Evolutionary conservation across 805 yeast genomes (phyloP), one percentile per base, ranked within the genome.

Genomic region (Lipomyces starkeyi): DNA sequence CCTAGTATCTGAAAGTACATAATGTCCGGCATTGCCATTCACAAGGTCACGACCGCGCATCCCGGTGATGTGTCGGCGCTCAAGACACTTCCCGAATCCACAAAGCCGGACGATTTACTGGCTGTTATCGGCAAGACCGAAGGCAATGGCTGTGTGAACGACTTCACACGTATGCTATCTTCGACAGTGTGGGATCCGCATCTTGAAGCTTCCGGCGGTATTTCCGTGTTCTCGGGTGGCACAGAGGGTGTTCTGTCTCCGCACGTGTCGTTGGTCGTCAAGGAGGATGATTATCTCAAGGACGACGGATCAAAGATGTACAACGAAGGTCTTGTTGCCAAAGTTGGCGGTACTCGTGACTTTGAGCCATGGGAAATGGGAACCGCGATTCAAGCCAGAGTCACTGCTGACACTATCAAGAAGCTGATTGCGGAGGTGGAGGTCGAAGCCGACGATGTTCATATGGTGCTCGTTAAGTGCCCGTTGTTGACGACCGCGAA

Each of bases 331-430:
- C 71, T 69, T 13, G 71, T 69, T 27, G 71, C 70, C 58, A 65
- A 63, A 13, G 70, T 66, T 61, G 72, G 70, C 58, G 65, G 64
- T 25, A 69, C 72, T 14, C 70, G 72, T 34, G 72, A 69, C 62
- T 69, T 69, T 47, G 70, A 63, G 66, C 72, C 72, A 20, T 67
- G 69, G 69, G 72, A 69, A 43, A 69, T 69, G 72, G 72, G 72
- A 3, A 69, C 72, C n/a, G 71, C 61, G 20, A 37, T 69, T 34
- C 72, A 69, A n/a, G 72, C 72, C 32, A 59, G 55, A 17, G 68
- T 64, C 40, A 61, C 64, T 2, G 71, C 71, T 17, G 69, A 66
- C 61, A 62, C 61, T 20, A 62, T 69, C 56, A 58, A 62, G 54
- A 40, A 61, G 34, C 61, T 69, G 56, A 69, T 69, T 63, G 54